Evolutionary conservation across 1,139 yeast species (phyloP), one percentile per base, ranked within the genome.

Genomic region (Candida pseudocylindracea): DNA sequence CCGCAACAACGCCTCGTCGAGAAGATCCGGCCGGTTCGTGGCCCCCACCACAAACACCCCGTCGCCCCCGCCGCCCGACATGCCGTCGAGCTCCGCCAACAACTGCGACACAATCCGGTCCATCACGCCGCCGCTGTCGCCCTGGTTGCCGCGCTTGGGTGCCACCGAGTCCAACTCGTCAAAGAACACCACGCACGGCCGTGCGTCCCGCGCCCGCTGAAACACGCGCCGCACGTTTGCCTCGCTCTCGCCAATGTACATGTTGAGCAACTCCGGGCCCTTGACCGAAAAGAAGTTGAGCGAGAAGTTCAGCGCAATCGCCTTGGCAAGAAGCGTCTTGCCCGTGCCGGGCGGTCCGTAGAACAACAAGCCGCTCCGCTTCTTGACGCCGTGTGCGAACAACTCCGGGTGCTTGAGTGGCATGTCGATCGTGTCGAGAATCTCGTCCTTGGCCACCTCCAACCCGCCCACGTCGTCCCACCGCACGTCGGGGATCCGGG

Each of bases 331-430:
- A 30, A 88, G 59, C 0, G 98, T 88, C 48, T 88, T 88, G 42
- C 98, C 98, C 0, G 96, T 88, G 25, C 98, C 98, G 0, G 98
- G 98, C 0, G 96, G 96, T 0, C 98, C 98, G 51, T 88, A 88
- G 48, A 88, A 83, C 40, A 88, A 55, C 29, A 88, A 79, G 36
- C 98, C 98, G 47, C 93, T 76, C 50, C 96, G 63, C 49, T 88
- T 85, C 50, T 88, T 85, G 46, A 88, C 67, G 1, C 96, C 96
- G 35, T 73, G 72, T 35, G 71, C 67, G 51, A 85, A 85, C 35
- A 85, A 56, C 42, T 83, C 93, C 0, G 96, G 96, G 49, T 79
- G 85, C 45, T 80, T 81, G 45, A 88, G 58, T 2, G 96, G 98
- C 81, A 83, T 70, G 44, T 88, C 96, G 39, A 88, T 85, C 0